A percentile compares a stretch with the other conserved stretches of the same genome.
Evolutionary conservation across 805 yeast genomes (phyloP).

Genomic region (Saccharomycopsis babjevae): DNA sequence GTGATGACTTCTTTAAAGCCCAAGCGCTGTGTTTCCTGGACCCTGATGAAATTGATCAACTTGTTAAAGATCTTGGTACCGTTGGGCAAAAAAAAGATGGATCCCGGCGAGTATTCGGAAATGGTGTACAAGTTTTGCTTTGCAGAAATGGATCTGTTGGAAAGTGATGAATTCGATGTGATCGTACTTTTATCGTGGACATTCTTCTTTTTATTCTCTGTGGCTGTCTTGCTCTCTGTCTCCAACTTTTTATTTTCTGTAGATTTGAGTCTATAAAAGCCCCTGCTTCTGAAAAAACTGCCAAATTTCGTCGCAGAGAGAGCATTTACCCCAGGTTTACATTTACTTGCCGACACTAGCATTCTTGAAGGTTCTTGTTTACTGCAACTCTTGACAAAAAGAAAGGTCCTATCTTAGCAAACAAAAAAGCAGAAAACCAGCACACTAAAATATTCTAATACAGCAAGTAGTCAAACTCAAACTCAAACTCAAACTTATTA

Average conservation of each 20-base stretch:
- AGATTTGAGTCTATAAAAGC: background rate
- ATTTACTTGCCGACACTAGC: background rate
- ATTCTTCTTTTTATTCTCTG: conserved; percentile 15
- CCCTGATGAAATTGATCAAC: conserved; percentile 70
- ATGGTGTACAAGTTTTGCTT: conserved; percentile 71
- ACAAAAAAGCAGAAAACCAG: background rate
- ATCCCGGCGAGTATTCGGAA: conserved; percentile 81
- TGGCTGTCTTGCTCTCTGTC: background rate
- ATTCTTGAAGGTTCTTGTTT: background rate
- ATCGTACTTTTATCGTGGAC: conserved; percentile 15
- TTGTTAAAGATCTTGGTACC: conserved; percentile 83
- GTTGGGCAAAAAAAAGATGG: conserved; percentile 84
- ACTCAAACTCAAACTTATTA: too few relatives aligned
- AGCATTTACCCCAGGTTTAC: background rate
- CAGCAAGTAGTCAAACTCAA: too few relatives aligned
- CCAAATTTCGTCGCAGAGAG: too few relatives aligned
- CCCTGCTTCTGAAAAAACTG: background rate
- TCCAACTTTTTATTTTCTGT: too few relatives aligned
- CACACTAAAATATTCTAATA: background rate
- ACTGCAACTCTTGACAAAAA: background rate
- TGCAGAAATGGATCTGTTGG: conserved; percentile 26
- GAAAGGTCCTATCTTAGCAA: background rate
- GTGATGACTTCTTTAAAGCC: conserved; percentile 91
- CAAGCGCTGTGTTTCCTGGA: conserved; percentile 57
- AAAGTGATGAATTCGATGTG: conserved; percentile 8